A percentile compares a stretch with the other conserved stretches of the same genome.
These are phyloP conservation scores for Trichosporon asahii DNA, from an alignment of 1,284 basidiomycete species.

Conservation along the genomic window DNA sequence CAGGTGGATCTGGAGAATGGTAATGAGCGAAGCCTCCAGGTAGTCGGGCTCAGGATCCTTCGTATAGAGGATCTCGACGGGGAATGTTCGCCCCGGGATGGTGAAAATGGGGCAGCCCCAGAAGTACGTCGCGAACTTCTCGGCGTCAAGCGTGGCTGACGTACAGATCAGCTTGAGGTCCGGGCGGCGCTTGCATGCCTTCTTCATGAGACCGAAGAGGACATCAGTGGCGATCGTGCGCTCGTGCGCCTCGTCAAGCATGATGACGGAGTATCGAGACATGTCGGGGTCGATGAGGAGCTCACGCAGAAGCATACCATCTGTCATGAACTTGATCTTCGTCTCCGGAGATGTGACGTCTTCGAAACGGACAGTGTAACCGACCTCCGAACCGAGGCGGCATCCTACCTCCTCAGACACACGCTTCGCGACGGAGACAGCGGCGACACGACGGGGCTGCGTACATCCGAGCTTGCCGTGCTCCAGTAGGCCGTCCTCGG, in stretches of 20 bases:
- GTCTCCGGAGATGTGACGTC: constrained; percentile 97
- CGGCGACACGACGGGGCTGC: constrained; percentile 96
- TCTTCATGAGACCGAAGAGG: constrained; percentile 92
- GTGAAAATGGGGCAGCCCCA: constrained; percentile 98
- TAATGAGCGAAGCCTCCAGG: constrained; percentile 95
- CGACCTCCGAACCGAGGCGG: constrained; percentile 92
- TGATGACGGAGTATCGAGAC: constrained; percentile 88
- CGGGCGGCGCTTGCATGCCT: constrained; percentile 87
- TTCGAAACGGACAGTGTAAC: constrained; percentile 98
- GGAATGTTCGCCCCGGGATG: constrained; percentile 98
- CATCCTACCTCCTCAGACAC: constrained; percentile 97
- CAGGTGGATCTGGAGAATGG: constrained; percentile 98
- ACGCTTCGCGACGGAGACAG: constrained; percentile 98
- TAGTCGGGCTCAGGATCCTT: constrained; percentile 99
- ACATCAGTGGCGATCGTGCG: constrained; percentile 97
- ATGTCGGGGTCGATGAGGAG: constrained; percentile 92
- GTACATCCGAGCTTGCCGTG: constrained; percentile 90
- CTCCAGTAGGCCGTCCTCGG: constrained; percentile 83
- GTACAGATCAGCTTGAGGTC: constrained; percentile 98
- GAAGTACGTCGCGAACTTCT: constrained; percentile 99
- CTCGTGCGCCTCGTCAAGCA: constrained; percentile 99
- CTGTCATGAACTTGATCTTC: constrained; percentile 99
- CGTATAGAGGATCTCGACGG: constrained; percentile 94
- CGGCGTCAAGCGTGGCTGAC: constrained; percentile 97
- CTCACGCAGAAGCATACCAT: constrained; percentile 98